Conservation (phyloP, 345 rosid genomes). For the Cardamine resedifolia region DNA sequence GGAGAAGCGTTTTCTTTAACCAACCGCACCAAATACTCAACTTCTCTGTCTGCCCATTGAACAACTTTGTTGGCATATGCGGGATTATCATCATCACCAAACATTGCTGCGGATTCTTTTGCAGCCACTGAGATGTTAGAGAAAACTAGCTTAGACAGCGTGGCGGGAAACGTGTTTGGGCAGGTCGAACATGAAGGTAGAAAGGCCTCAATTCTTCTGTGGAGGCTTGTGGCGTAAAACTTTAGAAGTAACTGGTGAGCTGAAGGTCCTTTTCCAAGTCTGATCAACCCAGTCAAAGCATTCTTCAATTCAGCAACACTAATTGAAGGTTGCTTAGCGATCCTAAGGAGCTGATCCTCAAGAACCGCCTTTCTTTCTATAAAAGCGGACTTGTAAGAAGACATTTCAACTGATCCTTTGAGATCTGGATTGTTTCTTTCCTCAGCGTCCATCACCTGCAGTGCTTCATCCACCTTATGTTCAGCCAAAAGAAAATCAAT, state of each 20-base stretch:
- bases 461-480: conserved; percentile 72
- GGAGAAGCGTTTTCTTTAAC: conserved; percentile 84
- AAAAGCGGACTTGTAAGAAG: conserved; percentile 57
- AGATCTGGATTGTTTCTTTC: conserved; percentile 64
- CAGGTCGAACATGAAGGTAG: conserved; percentile 76
- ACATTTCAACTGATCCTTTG: conserved; percentile 54
- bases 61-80: conserved; percentile 77
- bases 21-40: conserved; percentile 74
- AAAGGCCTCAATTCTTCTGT: conserved; percentile 58
- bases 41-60: conserved; percentile 97
- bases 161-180: conserved; percentile 74
- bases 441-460: conserved; percentile 66
- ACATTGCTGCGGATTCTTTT: conserved; percentile 70
- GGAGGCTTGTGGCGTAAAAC: conserved; percentile 54
- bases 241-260: conserved; percentile 80
- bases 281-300: conserved; percentile 60
- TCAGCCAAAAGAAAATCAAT: conserved; percentile 87
- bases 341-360: conserved; percentile 69
- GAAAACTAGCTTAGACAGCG: conserved; percentile 74
- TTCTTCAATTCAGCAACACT: conserved; percentile 54
- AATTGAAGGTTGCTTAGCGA: conserved; percentile 64
- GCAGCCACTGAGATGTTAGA: conserved; percentile 63
- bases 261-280: conserved; percentile 79
- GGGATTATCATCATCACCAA: conserved; percentile 95
- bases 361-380: conserved; percentile 62